These are phyloP conservation scores for Tuber magnatum DNA, from an alignment of 495 filamentous ascomycete species.

Conservation along the genomic window DNA sequence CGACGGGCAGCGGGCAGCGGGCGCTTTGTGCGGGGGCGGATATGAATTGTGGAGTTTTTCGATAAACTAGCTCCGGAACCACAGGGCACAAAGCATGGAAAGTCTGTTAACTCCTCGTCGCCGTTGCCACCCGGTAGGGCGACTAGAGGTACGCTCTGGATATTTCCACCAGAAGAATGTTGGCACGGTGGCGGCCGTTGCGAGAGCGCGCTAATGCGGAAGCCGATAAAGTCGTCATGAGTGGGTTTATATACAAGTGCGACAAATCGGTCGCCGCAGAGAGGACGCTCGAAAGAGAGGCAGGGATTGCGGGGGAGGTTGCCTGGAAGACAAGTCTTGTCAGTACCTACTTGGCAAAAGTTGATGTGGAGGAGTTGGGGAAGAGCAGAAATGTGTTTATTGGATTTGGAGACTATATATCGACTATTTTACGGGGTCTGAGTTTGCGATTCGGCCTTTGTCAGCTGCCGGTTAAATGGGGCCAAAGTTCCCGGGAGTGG, in stretches of 20 bases:
- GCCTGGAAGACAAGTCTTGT: constrained; percentile 48
- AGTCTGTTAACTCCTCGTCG: not conserved
- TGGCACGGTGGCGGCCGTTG: not conserved
- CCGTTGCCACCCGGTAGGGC: too few species aligned
- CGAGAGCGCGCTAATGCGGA: constrained; percentile 25
- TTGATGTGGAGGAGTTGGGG: constrained; percentile 51
- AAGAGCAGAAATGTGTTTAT: constrained; percentile 47
- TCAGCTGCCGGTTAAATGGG: constrained; percentile 4
- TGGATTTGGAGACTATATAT: constrained; percentile 50
- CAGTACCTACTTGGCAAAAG: constrained; percentile 48
- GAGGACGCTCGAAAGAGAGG: constrained; percentile 47
- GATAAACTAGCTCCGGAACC: not conserved
- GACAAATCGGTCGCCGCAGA: constrained; percentile 54
- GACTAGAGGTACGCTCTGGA: not conserved
- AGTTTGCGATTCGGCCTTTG: not conserved
- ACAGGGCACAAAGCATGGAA: not conserved
- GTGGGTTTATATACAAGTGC: constrained; percentile 52
- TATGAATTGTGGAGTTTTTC: constrained; percentile 48
- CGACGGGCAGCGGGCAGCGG: constrained; percentile 49
- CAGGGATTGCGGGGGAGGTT: constrained; percentile 41
- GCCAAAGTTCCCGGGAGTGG: not conserved
- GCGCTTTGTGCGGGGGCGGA: constrained; percentile 54
- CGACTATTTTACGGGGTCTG: constrained; percentile 45
- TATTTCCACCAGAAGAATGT: too few species aligned
- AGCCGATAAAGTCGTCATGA: constrained; percentile 49